A percentile compares a stretch with the other conserved stretches of the same genome.
Evolutionary conservation across 257 asterid species (phyloP).

Genomic region (Cinchona pubescens): DNA sequence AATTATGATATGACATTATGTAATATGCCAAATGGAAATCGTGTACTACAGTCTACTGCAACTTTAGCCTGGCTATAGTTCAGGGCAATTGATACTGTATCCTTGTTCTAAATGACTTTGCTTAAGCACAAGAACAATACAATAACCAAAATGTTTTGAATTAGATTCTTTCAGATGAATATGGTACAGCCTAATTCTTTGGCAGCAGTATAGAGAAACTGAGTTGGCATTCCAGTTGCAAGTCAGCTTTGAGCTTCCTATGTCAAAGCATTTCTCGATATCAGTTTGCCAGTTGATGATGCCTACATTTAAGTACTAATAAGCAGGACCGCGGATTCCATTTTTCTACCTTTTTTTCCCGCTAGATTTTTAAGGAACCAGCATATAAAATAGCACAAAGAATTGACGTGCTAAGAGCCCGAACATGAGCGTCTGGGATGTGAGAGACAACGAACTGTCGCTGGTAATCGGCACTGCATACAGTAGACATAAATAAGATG

Average conservation of each 20-base stretch:
- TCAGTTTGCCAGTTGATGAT: conserved; percentile 67
- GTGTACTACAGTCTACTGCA: not conserved
- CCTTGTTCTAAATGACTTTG: conserved; percentile 15
- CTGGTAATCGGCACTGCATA: conserved; percentile 88
- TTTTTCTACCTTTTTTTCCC: conserved; percentile 33
- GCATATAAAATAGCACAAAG: conserved; percentile 79
- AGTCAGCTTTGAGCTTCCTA: conserved; percentile 93
- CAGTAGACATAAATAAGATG: conserved; percentile 7
- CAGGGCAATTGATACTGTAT: conserved; percentile 8
- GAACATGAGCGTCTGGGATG: conserved; percentile 96
- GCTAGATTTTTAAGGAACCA: conserved; percentile 45
- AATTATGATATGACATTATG: not conserved
- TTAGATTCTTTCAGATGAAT: conserved; percentile 44
- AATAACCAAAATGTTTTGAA: conserved; percentile 1
- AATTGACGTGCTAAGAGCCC: conserved; percentile 91
- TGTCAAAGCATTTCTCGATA: conserved; percentile 70
- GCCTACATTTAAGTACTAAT: conserved; percentile 49
- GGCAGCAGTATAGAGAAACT: conserved; percentile 75
- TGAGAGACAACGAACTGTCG: conserved; percentile 85
- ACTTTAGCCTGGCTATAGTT: conserved; percentile 14
- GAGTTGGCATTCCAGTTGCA: conserved; percentile 63
- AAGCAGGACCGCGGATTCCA: conserved; percentile 40
- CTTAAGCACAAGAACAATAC: conserved; percentile 12
- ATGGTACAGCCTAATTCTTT: conserved; percentile 79
- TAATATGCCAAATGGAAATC: not conserved